Evolutionary conservation across 768 basidiomycete genomes (phyloP).

Genomic region (Melanogaster broomeanus): DNA sequence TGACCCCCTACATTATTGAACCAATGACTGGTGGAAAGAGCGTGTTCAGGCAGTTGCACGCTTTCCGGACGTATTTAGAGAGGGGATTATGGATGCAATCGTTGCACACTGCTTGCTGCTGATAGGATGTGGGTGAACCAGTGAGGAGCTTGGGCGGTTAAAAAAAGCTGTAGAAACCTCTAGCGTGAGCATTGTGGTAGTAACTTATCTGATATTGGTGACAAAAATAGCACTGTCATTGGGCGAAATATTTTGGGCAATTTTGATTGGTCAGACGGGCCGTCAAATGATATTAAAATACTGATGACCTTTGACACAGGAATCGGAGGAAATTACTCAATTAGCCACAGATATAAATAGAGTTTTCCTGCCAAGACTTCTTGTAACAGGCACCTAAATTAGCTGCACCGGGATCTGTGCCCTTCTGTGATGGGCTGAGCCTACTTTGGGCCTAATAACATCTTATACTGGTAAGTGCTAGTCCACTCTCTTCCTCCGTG

Average conservation of each 20-base stretch:
- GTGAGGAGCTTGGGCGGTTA: no score
- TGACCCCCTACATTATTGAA: neutral
- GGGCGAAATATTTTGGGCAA: conserved; percentile 5
- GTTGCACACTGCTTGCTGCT: no score
- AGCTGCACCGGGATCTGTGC: conserved; percentile 1
- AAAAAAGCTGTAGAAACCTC: no score
- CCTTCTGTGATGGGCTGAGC: no score
- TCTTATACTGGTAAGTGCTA: no score
- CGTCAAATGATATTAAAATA: conserved; percentile 8
- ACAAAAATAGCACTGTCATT: conserved; percentile 16
- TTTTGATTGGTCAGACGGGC: conserved; percentile 24
- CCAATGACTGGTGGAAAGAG: no score
- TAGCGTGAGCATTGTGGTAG: no score
- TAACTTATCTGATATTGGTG: conserved; percentile 5
- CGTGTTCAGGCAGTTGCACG: neutral
- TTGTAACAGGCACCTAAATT: conserved; percentile 32
- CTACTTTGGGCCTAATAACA: no score
- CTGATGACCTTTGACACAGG: conserved; percentile 9
- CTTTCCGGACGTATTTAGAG: neutral
- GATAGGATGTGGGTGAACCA: no score
- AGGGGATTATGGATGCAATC: neutral
- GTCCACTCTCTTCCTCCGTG: neutral
- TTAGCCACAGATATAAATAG: conserved; percentile 30
- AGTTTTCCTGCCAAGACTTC: conserved; percentile 29
- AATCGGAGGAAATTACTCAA: conserved; percentile 18